Percentiles rank a stretch among this genome's conserved stretches.
phyloP scores from a whole-genome alignment of 2,329 filamentous ascomycete genomes.

The Alternaria burnsii region DNA sequence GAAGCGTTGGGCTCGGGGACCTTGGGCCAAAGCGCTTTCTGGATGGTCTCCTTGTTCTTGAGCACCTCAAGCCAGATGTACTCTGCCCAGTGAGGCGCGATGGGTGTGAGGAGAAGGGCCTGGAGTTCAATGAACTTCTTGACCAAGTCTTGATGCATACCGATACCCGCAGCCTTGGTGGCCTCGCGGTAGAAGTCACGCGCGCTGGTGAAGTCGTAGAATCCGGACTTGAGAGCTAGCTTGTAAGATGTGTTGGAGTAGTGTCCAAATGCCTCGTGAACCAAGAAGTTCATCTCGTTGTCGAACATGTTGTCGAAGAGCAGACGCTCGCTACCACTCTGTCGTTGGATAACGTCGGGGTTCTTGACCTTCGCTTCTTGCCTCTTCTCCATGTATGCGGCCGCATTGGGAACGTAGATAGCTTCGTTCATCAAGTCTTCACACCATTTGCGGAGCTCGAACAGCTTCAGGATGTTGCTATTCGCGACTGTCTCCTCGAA shows the following conservation, averaged over 20 bases:
- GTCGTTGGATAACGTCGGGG: slow-evolving; percentile 71
- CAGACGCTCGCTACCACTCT: slow-evolving; percentile 68
- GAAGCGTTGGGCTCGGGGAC: slow-evolving; percentile 71
- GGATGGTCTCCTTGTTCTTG: slow-evolving; percentile 76
- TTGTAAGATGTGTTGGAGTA: slow-evolving; percentile 66
- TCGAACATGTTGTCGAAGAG: slow-evolving; percentile 91
- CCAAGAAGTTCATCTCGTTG: slow-evolving; percentile 88
- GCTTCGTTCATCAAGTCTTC: slow-evolving; percentile 80
- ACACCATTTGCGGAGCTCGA: slow-evolving; percentile 86
- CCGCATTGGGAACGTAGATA: slow-evolving; percentile 53
- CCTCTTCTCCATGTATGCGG: slow-evolving; percentile 53
- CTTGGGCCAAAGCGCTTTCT: slow-evolving; percentile 78
- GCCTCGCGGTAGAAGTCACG: slow-evolving; percentile 91
- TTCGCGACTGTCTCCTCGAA: slow-evolving; percentile 96
- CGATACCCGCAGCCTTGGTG: slow-evolving; percentile 76
- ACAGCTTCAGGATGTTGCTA: slow-evolving; percentile 86
- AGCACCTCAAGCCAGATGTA: slow-evolving; percentile 94
- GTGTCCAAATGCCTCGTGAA: slow-evolving; percentile 78
- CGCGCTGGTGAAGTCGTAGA: slow-evolving; percentile 90
- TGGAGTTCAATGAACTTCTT: slow-evolving; percentile 86
- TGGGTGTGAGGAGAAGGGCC: slow-evolving; percentile 79
- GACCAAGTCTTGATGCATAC: slow-evolving; percentile 85
- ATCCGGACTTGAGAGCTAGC: slow-evolving; percentile 62
- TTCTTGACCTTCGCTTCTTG: slow-evolving; percentile 58
- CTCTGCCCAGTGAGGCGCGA: slow-evolving; percentile 93